Percentiles rank a stretch among this genome's conserved stretches.
These are phyloP conservation scores for Leptoxyphium fumago DNA, from an alignment of 2,329 filamentous ascomycete genomes.

Conservation along the genomic window DNA sequence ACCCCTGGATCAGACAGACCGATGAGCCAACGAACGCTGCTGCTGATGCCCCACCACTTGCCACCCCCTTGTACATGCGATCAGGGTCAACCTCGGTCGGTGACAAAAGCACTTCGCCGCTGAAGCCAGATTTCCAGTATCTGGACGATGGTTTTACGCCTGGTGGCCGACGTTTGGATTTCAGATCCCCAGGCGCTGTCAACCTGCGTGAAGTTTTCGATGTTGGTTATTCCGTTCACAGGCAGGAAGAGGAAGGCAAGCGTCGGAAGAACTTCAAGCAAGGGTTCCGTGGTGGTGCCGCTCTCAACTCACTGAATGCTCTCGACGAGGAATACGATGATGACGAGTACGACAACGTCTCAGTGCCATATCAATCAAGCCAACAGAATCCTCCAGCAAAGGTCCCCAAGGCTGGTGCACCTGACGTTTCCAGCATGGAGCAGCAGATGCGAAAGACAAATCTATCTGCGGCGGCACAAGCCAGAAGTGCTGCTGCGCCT, in stretches of 20 bases:
- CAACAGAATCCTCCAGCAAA: conserved; percentile 41
- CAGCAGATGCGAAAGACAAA: conserved; percentile 76
- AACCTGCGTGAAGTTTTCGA: conserved; percentile 96
- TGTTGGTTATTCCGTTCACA: conserved; percentile 91
- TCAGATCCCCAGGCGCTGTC: conserved; percentile 86
- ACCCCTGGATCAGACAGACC: conserved; percentile 76
- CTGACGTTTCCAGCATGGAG: conserved; percentile 60
- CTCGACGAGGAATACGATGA: conserved; percentile 50
- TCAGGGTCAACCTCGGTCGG: conserved; percentile 32
- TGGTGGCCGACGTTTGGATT: conserved; percentile 58
- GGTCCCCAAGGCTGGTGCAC: conserved; percentile 46
- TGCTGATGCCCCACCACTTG: conserved; percentile 55
- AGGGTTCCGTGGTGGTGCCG: conserved; percentile 46
- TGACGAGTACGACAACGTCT: conserved; percentile 46
- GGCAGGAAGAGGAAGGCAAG: conserved; percentile 92
- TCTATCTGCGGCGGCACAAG: conserved; percentile 50
- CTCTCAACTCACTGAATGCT: conserved; percentile 50
- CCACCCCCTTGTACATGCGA: conserved; percentile 45
- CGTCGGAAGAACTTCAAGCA: conserved; percentile 70
- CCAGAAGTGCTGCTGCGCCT: conserved; percentile 35
- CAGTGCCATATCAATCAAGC: conserved; percentile 35
- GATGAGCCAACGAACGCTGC: conserved; percentile 54
- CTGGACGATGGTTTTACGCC: conserved; percentile 39
- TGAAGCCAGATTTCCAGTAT: conserved; percentile 38
- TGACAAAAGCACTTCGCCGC: conserved; percentile 19